Conservation (phyloP, 2,329 filamentous ascomycete genomes). For the Reticulascus tulasneorum region DNA sequence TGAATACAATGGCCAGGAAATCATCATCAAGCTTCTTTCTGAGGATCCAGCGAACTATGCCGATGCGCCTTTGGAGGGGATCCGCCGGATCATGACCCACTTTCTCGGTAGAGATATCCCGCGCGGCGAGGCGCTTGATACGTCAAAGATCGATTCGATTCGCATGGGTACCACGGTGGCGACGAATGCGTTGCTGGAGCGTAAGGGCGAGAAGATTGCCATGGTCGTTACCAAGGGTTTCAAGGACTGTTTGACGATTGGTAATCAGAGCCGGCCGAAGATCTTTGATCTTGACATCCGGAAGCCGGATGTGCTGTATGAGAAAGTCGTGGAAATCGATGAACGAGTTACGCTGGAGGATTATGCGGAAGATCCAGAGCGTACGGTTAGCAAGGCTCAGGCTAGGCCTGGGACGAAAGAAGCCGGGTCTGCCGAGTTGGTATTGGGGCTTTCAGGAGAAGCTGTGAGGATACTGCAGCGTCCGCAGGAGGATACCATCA, state of each 20-base stretch:
- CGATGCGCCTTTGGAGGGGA: slow-evolving; percentile 88
- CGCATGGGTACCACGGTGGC: slow-evolving; percentile 95
- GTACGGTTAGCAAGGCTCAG: slow-evolving; percentile 52
- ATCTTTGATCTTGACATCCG: slow-evolving; percentile 88
- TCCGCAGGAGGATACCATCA: slow-evolving; percentile 46
- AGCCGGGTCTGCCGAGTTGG: slow-evolving; percentile 53
- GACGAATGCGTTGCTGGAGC: slow-evolving; percentile 84
- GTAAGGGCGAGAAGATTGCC: slow-evolving; percentile 85
- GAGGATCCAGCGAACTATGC: slow-evolving; percentile 88
- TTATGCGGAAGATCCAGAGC: slow-evolving; percentile 80
- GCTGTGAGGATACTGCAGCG: slow-evolving; percentile 61
- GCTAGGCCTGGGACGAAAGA: slow-evolving; percentile 45
- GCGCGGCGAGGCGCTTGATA: slow-evolving; percentile 75
- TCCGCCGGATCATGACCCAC: slow-evolving; percentile 76
- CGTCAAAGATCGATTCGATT: slow-evolving; percentile 80
- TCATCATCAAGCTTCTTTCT: slow-evolving; percentile 83
- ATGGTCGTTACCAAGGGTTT: slow-evolving; percentile 86
- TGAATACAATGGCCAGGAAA: slow-evolving; percentile 72
- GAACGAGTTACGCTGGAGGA: slow-evolving; percentile 90
- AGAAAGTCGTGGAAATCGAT: slow-evolving; percentile 81
- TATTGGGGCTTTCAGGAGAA: slow-evolving; percentile 65
- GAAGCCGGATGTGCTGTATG: slow-evolving; percentile 84
- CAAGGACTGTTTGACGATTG: slow-evolving; percentile 81
- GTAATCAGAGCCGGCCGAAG: slow-evolving; percentile 82
- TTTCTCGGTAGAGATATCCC: slow-evolving; percentile 74